Evolutionary conservation across 768 basidiomycete genomes (phyloP).

Genomic region (Tricholoma terreum): DNA sequence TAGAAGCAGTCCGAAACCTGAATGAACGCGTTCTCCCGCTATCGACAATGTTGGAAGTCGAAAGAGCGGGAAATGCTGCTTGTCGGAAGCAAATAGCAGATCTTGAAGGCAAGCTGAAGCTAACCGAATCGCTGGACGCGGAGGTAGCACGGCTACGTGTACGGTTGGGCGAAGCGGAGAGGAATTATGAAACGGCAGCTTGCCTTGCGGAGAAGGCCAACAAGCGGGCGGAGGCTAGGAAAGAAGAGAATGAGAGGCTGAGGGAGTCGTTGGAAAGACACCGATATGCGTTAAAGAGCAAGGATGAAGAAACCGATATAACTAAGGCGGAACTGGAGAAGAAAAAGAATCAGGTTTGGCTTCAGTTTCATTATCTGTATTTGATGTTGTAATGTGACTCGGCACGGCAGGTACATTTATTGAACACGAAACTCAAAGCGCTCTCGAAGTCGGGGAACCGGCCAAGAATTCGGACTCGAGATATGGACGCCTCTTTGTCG

Average conservation of each 20-base stretch:
- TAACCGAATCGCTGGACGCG: not conserved
- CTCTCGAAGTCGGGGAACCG: not conserved
- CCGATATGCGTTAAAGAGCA: not conserved
- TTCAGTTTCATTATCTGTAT: not conserved
- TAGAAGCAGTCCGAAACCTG: slow-evolving; percentile 1
- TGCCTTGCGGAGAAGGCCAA: not conserved
- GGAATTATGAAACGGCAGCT: not conserved
- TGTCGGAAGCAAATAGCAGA: not conserved
- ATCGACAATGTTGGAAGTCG: slow-evolving; percentile 1
- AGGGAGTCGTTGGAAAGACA: not conserved
- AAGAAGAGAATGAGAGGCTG: not conserved
- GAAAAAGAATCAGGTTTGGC: not conserved
- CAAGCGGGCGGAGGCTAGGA: not conserved
- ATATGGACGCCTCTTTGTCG: not conserved
- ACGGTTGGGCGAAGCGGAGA: not conserved
- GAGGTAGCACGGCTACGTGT: not conserved
- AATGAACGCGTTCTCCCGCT: slow-evolving; percentile 2
- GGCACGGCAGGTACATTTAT: not conserved
- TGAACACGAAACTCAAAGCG: not conserved
- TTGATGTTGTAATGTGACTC: not conserved
- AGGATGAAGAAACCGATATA: not conserved
- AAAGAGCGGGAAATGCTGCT: not conserved
- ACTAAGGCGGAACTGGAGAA: not conserved
- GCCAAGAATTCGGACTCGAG: not conserved
- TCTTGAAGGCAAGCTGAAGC: not conserved